These are phyloP conservation scores for Elsinoe batatas DNA, from an alignment of 2,329 filamentous ascomycete genomes.

Conservation along the genomic window DNA sequence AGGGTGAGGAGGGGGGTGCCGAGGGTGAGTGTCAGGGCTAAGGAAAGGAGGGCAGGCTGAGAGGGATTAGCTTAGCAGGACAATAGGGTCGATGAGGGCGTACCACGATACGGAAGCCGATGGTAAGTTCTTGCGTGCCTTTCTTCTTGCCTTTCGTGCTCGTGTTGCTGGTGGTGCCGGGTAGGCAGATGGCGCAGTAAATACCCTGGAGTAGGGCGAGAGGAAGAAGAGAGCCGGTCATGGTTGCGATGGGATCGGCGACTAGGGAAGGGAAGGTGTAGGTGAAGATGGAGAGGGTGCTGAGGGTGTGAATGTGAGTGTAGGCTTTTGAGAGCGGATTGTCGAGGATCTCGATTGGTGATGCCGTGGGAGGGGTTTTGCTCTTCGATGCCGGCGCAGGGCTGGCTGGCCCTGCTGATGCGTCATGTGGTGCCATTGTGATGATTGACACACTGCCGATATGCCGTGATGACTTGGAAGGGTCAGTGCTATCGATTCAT, in stretches of 20 bases:
- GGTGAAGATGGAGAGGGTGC: constrained; percentile 56
- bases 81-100: constrained; percentile 17
- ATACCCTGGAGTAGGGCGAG: constrained; percentile 54
- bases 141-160: constrained; percentile 37
- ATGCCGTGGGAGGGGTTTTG: constrained; percentile 14
- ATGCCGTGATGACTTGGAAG: not conserved
- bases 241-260: constrained; percentile 54
- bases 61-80: not conserved
- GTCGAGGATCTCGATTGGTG: constrained; percentile 25
- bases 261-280: constrained; percentile 59
- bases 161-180: constrained; percentile 33
- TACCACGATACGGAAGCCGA: constrained; percentile 36
- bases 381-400: constrained; percentile 1
- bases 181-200: constrained; percentile 51
- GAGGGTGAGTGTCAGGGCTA: constrained; percentile 48
- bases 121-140: constrained; percentile 27
- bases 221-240: constrained; percentile 52
- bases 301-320: constrained; percentile 56
- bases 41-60: constrained; percentile 61
- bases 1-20: constrained; percentile 49
- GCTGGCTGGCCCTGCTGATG: not conserved
- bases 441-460: not conserved
- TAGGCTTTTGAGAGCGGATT: constrained; percentile 31
- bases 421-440: constrained; percentile 12
- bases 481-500: constrained; percentile 2